Percentiles rank a stretch among this genome's conserved stretches.
These are phyloP conservation scores for Boletus pseudo-olivaceus DNA, from an alignment of 768 basidiomycete genomes.

Conservation along the genomic window DNA sequence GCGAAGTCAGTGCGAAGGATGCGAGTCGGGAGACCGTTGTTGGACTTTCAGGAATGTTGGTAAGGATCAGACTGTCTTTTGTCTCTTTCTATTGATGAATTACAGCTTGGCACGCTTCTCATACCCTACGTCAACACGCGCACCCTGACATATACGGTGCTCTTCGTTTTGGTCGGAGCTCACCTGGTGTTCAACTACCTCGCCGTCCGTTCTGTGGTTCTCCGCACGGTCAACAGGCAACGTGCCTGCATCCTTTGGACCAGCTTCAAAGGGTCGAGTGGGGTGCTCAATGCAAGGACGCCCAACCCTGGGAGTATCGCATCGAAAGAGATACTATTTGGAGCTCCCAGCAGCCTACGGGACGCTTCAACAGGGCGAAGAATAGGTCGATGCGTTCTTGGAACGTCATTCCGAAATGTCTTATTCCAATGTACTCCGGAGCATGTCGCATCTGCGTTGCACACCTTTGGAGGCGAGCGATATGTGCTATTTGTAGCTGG, in stretches of 20 bases:
- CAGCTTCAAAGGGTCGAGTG: slow-evolving; percentile 4
- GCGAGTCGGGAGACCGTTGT: slow-evolving; percentile 70
- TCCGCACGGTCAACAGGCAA: slow-evolving; percentile 60
- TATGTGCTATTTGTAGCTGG: slow-evolving; percentile 52
- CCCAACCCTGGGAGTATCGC: slow-evolving; percentile 39
- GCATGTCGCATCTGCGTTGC: slow-evolving; percentile 30
- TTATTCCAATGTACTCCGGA: slow-evolving; percentile 3
- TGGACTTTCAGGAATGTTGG: slow-evolving; percentile 64
- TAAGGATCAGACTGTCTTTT: slow-evolving; percentile 28
- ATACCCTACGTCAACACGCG: slow-evolving; percentile 52
- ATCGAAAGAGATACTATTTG: slow-evolving; percentile 44
- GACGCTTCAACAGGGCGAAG: slow-evolving; percentile 31
- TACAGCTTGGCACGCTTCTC: slow-evolving; percentile 56
- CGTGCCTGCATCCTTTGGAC: slow-evolving; percentile 54
- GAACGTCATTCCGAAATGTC: slow-evolving; percentile 40
- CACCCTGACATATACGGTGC: slow-evolving; percentile 45
- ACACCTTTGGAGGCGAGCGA: slow-evolving; percentile 41
- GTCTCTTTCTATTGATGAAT: background rate
- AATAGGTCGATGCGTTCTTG: slow-evolving; percentile 49
- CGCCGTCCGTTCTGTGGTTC: slow-evolving; percentile 54
- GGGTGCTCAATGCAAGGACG: slow-evolving; percentile 14
- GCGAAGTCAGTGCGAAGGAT: slow-evolving; percentile 71
- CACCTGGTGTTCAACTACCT: slow-evolving; percentile 60
- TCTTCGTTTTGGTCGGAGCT: slow-evolving; percentile 48
- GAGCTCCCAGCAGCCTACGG: slow-evolving; percentile 36